Conservation (phyloP, 768 basidiomycete genomes). For the Mycena rosella region DNA sequence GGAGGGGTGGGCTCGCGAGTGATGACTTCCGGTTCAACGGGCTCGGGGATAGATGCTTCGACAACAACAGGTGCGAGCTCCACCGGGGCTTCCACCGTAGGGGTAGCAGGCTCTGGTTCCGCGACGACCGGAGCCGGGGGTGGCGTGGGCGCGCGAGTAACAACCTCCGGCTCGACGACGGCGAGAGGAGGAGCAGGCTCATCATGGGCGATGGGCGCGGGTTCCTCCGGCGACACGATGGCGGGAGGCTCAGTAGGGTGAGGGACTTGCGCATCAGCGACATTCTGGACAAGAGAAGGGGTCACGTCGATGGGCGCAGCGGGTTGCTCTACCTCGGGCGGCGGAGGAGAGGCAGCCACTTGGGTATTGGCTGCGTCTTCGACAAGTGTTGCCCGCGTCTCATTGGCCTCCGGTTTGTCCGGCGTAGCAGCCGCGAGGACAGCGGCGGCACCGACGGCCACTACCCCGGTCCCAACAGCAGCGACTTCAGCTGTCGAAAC, state of each 20-base stretch:
- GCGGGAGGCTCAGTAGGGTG: slow-evolving; percentile 15
- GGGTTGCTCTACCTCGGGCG: slow-evolving; percentile 1
- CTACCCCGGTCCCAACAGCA: slow-evolving; percentile 33
- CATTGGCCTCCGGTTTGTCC: slow-evolving; percentile 20
- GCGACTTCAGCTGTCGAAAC: slow-evolving; percentile 30
- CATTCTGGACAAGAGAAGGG: slow-evolving; percentile 21
- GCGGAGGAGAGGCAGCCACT: neutral
- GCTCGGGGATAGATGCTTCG: too few relatives aligned
- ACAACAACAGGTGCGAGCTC: too few relatives aligned
- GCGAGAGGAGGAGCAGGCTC: neutral
- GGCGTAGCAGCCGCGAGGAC: slow-evolving; percentile 27
- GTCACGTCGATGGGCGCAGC: slow-evolving; percentile 4
- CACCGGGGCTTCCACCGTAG: too few relatives aligned
- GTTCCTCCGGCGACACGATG: neutral
- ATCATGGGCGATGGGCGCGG: too few relatives aligned
- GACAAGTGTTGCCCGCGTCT: slow-evolving; percentile 8
- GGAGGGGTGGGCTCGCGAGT: too few relatives aligned
- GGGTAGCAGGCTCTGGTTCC: neutral
- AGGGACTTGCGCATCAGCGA: slow-evolving; percentile 12
- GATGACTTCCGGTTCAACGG: too few relatives aligned
- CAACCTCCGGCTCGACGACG: slow-evolving; percentile 10
- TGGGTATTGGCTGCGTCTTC: slow-evolving; percentile 22
- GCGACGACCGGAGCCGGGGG: neutral
- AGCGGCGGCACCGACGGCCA: slow-evolving; percentile 35
- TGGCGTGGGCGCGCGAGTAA: neutral